A percentile compares a stretch with the other conserved stretches of the same genome.
Conservation (phyloP, 73 alveolate species). For the Stentor roeselii region DNA sequence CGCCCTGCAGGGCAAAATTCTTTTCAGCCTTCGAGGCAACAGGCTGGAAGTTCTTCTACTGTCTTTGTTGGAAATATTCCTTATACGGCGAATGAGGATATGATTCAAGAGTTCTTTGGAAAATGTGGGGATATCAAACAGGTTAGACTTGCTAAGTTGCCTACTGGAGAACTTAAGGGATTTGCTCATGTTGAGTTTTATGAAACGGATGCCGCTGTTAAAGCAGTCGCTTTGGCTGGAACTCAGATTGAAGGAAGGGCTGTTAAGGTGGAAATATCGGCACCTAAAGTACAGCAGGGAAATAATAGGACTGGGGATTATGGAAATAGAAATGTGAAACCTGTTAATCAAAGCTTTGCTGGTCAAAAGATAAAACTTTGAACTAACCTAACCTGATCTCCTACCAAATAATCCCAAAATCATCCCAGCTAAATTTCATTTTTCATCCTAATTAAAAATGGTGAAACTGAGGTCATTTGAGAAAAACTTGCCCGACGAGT, state of each 20-base stretch:
- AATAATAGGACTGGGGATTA: slow-evolving; percentile 45
- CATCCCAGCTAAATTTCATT: slow-evolving; percentile 11
- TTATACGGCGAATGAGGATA: slow-evolving; percentile 64
- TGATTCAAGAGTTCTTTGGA: slow-evolving; percentile 67
- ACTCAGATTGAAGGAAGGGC: slow-evolving; percentile 72
- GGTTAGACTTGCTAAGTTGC: slow-evolving; percentile 77
- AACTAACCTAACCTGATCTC: too few species aligned
- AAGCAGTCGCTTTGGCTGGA: slow-evolving; percentile 76
- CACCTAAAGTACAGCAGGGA: slow-evolving; percentile 36
- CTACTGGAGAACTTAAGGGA: slow-evolving; percentile 85
- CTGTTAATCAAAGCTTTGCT: not conserved
- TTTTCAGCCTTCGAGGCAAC: slow-evolving; percentile 40
- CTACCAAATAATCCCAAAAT: too few species aligned
- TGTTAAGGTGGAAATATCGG: slow-evolving; percentile 70
- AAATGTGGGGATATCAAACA: slow-evolving; percentile 79
- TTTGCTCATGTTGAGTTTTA: slow-evolving; percentile 88
- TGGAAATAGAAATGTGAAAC: slow-evolving; percentile 35
- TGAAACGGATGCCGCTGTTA: slow-evolving; percentile 63
- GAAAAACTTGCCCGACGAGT: slow-evolving; percentile 1
- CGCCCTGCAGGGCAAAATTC: slow-evolving; percentile 15
- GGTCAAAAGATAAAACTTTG: not conserved
- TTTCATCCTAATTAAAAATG: not conserved
- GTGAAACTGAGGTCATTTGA: slow-evolving; percentile 1
- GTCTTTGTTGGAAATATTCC: slow-evolving; percentile 87
- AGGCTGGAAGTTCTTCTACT: slow-evolving; percentile 39